A percentile compares a stretch with the other conserved stretches of the same genome.
Evolutionary conservation across 192 early-diverging fungal genomes (phyloP).

Genomic region (Coemansia sp.): DNA sequence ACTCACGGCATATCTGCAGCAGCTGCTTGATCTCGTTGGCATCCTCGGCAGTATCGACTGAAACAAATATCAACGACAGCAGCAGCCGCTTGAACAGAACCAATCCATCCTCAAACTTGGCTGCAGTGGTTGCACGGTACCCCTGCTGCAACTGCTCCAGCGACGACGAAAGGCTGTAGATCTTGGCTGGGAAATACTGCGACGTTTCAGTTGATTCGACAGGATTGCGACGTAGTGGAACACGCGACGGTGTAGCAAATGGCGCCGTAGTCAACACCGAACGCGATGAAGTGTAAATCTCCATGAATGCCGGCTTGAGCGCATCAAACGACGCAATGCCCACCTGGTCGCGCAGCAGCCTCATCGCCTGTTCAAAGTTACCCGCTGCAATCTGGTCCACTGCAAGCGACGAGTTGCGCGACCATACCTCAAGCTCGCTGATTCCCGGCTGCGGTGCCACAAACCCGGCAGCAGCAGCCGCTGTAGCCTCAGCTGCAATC

Average conservation of each 20-base stretch:
- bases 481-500: slow-evolving; percentile 56
- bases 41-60: slow-evolving; percentile 65
- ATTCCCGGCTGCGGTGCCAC: slow-evolving; percentile 75
- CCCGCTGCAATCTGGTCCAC: slow-evolving; percentile 95
- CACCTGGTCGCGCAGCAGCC: slow-evolving; percentile 88
- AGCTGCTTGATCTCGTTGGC: slow-evolving; percentile 77
- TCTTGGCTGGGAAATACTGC: slow-evolving; percentile 38
- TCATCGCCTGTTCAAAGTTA: slow-evolving; percentile 93
- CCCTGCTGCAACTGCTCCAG: slow-evolving; percentile 79
- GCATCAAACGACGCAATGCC: slow-evolving; percentile 92
- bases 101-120: slow-evolving; percentile 80
- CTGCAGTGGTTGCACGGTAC: slow-evolving; percentile 76
- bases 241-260: slow-evolving; percentile 59
- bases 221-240: slow-evolving; percentile 70
- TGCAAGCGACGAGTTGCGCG: slow-evolving; percentile 81
- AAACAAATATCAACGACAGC: slow-evolving; percentile 75
- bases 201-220: slow-evolving; percentile 54
- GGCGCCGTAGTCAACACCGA: slow-evolving; percentile 64
- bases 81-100: slow-evolving; percentile 74
- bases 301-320: slow-evolving; percentile 83
- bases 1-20: slow-evolving; percentile 83
- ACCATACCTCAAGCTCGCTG: slow-evolving; percentile 72
- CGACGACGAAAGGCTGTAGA: slow-evolving; percentile 38
- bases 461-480: slow-evolving; percentile 58
- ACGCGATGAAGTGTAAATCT: slow-evolving; percentile 77